phyloP scores from a whole-genome alignment of 805 yeast species.

The Jamesozyma lodderae region DNA sequence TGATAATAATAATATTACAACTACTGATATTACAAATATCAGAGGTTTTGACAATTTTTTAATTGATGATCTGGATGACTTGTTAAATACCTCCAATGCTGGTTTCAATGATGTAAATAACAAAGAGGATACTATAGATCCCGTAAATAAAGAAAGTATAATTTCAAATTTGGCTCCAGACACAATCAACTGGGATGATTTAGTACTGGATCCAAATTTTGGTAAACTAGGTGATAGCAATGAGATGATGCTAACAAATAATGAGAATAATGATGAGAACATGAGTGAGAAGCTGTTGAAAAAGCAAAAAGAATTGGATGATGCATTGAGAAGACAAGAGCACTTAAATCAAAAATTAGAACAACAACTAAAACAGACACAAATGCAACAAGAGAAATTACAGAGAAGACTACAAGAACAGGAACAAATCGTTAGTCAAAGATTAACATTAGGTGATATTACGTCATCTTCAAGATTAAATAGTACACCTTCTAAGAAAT shows the following conservation, averaged over 20 bases:
- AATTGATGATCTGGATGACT: conserved; percentile 1
- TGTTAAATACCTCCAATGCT: not conserved
- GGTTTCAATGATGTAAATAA: not conserved
- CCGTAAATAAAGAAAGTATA: not conserved
- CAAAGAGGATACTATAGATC: not conserved
- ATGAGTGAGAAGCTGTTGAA: conserved; percentile 11
- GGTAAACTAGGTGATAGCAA: conserved; percentile 9
- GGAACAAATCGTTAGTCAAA: conserved; percentile 8
- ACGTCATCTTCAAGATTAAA: conserved; percentile 9
- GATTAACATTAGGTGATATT: conserved; percentile 9
- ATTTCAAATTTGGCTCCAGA: too few relatives aligned
- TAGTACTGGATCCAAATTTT: conserved; percentile 4
- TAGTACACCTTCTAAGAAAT: conserved; percentile 8
- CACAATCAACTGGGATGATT: not conserved
- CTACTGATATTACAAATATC: not conserved
- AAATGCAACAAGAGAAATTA: conserved; percentile 24
- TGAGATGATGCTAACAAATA: too few relatives aligned
- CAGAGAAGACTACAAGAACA: conserved; percentile 21
- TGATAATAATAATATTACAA: not conserved
- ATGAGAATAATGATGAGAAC: conserved; percentile 4
- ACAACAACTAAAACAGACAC: conserved; percentile 22
- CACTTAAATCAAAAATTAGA: conserved; percentile 24
- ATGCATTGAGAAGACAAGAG: conserved; percentile 25
- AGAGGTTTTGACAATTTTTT: not conserved
- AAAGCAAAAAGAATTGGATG: conserved; percentile 23